Base-by-base conservation (phyloP, 768 basidiomycete species). In the Psilocybe azurescens region DNA sequence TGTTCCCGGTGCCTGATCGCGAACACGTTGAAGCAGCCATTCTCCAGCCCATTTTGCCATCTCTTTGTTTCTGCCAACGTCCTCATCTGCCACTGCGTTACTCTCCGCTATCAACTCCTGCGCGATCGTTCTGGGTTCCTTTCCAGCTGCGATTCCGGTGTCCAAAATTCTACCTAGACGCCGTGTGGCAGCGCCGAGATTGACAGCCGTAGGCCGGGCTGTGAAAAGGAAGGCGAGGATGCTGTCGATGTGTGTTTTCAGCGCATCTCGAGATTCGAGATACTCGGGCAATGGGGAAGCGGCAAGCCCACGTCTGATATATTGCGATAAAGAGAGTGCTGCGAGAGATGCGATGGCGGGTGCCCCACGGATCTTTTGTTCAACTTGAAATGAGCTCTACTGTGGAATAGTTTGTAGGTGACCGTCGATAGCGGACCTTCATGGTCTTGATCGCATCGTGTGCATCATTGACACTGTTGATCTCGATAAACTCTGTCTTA, bases 121-220 rank as follows among this genome's bases (percentile, higher is more conserved):
- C 0, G 86, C 88, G 9, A 89, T 77, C 30, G 75, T 70, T 1
- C 78, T 79, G 20, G 86, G 74, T 24, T 81, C 76, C 41, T 78
- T 70, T 3, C 79, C 81, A 1, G 79, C 80, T 28, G 77, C 77
- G 53, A 80, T 74, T 0, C 79, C 77, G 0, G 69, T 61, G 9
- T 79, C 74, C n/a, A 94, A 77, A 2, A 77, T 77, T 14, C 77
- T 77, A 6, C 81, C 74, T 39, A 99, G 83, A 18, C 95, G 85
- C 18, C 88, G 84, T 50, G 89, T 93, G 6, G 94, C 95, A 49
- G 89, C 90, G 10, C 93, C 88, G 20, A 99, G 89, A 77, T 99
- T 99, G 67, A 99, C 96, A 5, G 96, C 96, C 0, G 96, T 99
- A 14, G 97, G 96, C n/a, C 96, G 86, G 2, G 96, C 91, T 1